Evolutionary conservation across 257 asterid species (phyloP), one percentile per base, ranked within the genome.

Genomic region (Anisodus acutangulus): DNA sequence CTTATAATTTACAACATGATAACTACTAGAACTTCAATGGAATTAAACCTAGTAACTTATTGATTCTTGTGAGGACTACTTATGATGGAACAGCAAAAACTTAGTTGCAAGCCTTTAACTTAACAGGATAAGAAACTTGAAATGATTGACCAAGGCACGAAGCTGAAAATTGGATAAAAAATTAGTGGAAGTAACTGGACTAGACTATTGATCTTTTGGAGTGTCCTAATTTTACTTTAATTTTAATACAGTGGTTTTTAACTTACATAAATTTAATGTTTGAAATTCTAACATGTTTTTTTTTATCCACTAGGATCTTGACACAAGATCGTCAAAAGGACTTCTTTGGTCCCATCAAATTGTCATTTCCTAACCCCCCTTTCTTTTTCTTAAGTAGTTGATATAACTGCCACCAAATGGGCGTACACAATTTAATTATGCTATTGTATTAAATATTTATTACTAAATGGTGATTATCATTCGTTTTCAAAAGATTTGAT

Each of bases 401-500:
- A 58, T 16, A 58, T 17, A 26, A 19, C 64, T 59, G 64, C 64
- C 16, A 17, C 11, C 17, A 58, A 17, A 59, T 59, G 1, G 10
- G 64, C 11, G 6, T 59, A 59, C 31, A 59, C 16, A 7, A 43
- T 71, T 41, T 41, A 45, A 15, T 16, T 41, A 41, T n/a, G 5
- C 45, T 41, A 41, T 41, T 3, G 8, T 10, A 70, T 17, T 9
- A 66, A 67, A 67, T 49, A 51, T 49, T 13, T 49, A 1, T 53
- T 26, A 78, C 0, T 3, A 16, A 7, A 78, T 49, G 37, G 81
- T 51, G 26, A 12, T 78, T 13, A 78, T 53, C n/a, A 31, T 66
- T 31, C 47, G 1, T 31, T 66, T 66, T 11, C 64, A 78, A 51
- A 78, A 78, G 64, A 78, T 78, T 78, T 47, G 15, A 78, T 78